These are phyloP conservation scores for Debaryomyces udenii DNA, from an alignment of 1,139 yeast genomes.

Conservation along the genomic window DNA sequence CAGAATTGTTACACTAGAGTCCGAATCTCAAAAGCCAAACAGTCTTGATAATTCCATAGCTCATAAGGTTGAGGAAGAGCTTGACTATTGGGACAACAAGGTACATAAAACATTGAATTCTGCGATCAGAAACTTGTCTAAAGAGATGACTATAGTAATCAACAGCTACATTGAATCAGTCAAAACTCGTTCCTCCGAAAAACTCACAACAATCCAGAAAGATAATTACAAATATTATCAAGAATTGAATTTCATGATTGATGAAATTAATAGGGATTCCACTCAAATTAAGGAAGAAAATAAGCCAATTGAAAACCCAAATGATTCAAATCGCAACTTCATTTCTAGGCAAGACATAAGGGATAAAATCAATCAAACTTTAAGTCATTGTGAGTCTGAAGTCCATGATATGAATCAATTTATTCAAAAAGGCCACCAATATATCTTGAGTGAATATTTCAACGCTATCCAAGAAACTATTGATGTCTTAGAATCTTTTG, in stretches of 20 bases:
- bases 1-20: conserved; percentile 24
- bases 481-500: conserved; percentile 71
- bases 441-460: conserved; percentile 41
- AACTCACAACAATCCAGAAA: conserved; percentile 46
- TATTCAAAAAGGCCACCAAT: conserved; percentile 38
- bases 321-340: conserved; percentile 31
- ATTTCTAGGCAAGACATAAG: conserved; percentile 64
- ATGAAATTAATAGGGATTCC: conserved; percentile 52
- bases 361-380: conserved; percentile 46
- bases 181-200: conserved; percentile 40
- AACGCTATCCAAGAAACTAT: conserved; percentile 54
- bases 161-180: conserved; percentile 33
- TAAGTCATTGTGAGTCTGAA: conserved; percentile 37
- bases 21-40: conserved; percentile 17
- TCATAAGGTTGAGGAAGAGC: conserved; percentile 29
- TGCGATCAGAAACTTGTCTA: conserved; percentile 44
- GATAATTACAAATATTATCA: conserved; percentile 48
- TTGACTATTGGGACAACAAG: conserved; percentile 35
- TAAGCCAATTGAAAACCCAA: conserved; percentile 25
- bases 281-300: conserved; percentile 46
- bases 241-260: conserved; percentile 47
- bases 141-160: conserved; percentile 43
- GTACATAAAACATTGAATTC: conserved; percentile 45
- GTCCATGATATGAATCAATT: conserved; percentile 36
- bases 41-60: conserved; percentile 19